Base-by-base conservation (phyloP, 164 flowering plant genomes). In the Buxus sempervirens region DNA sequence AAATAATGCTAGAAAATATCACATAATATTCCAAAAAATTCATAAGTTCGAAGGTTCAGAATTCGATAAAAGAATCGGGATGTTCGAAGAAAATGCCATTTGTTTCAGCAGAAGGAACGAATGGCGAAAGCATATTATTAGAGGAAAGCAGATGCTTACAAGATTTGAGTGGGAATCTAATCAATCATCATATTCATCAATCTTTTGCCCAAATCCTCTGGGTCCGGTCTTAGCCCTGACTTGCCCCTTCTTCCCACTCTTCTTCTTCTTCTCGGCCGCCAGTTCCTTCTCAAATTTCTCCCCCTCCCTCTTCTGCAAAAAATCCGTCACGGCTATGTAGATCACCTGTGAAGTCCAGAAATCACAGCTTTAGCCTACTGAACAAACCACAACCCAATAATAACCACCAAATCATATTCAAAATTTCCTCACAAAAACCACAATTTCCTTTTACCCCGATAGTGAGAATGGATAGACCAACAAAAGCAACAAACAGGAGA, bases 271-370 rank as follows among this genome's bases (percentile, higher is more conserved):
- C 78, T 73, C 81, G 22, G 80, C 82, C 2, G 82, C 82, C 63
- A 84, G 89, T 75, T 87, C 96, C 64, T 86, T 88, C 84, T 86
- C 89, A 68, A 88, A 85, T 77, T 87, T 90, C 62, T 90, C 92
- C 56, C 63, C 77, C 74, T 90, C 96, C 72, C 96, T 87, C 66
- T 88, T 92, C 84, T 81, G 80, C 82, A 92, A 71, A 79, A 84
- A 92, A 78, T 92, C 96, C 14, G 87, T 83, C 68, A 87, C 96
- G 15, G 66, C 94, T 55, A 91, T 77, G 78, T 89, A 89, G 58
- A 90, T 65, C 20, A 88, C 92, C 97, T 92, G 84, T 6, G 9
- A 26, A 38, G 1, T 22, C 49, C 53, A 54, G 60, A 76, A 24
- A 49, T 32, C 73, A 62, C 65, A 70, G 28, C 15, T 64, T 60